A percentile compares a stretch with the other conserved stretches of the same genome.
These are phyloP conservation scores for Leptographium wingfieldii DNA, from an alignment of 2,329 filamentous ascomycete species.

Conservation along the genomic window DNA sequence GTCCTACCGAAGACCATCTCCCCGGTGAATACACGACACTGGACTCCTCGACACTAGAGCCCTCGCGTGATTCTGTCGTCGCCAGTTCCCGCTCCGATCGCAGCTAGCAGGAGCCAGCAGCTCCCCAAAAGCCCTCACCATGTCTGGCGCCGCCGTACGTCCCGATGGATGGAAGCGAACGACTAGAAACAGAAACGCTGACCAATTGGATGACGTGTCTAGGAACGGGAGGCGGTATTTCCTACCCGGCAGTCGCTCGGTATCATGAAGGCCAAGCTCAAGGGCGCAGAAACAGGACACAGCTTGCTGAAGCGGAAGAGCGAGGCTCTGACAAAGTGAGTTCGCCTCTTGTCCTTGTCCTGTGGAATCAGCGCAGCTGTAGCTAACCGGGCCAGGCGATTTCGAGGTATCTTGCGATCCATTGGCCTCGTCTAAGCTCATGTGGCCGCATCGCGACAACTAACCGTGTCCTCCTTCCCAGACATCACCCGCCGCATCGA, in stretches of 20 bases:
- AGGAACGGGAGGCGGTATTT: slow-evolving; percentile 95
- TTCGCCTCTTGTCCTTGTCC: slow-evolving; percentile 3
- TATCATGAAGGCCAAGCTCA: slow-evolving; percentile 95
- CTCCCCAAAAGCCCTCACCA: slow-evolving; percentile 13
- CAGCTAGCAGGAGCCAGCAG: background rate
- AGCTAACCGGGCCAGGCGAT: slow-evolving; percentile 45
- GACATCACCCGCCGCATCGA: slow-evolving; percentile 96
- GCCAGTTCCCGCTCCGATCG: background rate
- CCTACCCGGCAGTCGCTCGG: slow-evolving; percentile 94
- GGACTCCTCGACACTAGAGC: no score
- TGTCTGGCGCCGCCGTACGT: slow-evolving; percentile 15
- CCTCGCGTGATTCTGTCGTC: no score
- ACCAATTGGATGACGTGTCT: background rate
- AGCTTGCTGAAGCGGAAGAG: slow-evolving; percentile 95
- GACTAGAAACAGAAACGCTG: background rate
- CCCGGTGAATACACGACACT: no score
- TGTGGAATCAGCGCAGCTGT: background rate
- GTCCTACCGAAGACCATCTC: background rate
- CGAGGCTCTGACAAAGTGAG: slow-evolving; percentile 91
- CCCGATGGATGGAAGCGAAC: background rate
- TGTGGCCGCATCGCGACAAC: no score
- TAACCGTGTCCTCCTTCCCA: slow-evolving; percentile 19
- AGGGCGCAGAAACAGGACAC: slow-evolving; percentile 83
- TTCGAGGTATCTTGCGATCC: slow-evolving; percentile 53
- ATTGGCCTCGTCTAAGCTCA: background rate